A percentile compares a stretch with the other conserved stretches of the same genome.
Conservation (phyloP, 1,284 basidiomycete species). For the Marasmius sp. region DNA sequence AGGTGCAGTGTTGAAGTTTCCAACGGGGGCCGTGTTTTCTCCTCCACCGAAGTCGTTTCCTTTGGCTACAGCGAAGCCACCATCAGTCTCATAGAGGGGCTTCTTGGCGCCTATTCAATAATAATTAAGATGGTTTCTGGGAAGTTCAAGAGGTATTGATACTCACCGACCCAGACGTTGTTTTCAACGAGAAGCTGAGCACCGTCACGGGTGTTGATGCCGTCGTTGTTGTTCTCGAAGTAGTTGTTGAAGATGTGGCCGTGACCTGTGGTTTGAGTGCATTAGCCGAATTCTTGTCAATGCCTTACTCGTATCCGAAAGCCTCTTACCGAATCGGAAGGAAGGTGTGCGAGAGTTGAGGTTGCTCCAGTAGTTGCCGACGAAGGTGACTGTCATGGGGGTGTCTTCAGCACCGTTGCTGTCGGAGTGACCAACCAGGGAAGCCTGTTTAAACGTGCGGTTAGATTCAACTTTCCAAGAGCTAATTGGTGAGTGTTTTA, state of each 20-base stretch:
- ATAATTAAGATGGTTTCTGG: background rate
- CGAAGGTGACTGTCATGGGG: slow-evolving; percentile 33
- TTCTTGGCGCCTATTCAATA: slow-evolving; percentile 28
- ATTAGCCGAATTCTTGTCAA: slow-evolving; percentile 13
- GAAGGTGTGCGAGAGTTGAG: slow-evolving; percentile 41
- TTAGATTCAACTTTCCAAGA: background rate
- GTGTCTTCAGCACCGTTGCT: slow-evolving; percentile 36
- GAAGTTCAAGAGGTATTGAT: background rate
- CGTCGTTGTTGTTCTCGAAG: slow-evolving; percentile 39
- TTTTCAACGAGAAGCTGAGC: slow-evolving; percentile 48
- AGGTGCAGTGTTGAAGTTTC: slow-evolving; percentile 37
- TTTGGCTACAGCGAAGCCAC: slow-evolving; percentile 39
- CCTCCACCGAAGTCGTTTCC: slow-evolving; percentile 34
- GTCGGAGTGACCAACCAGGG: slow-evolving; percentile 44
- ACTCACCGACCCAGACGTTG: slow-evolving; percentile 40
- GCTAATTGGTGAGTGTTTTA: background rate
- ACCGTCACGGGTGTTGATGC: slow-evolving; percentile 50
- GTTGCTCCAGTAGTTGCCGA: slow-evolving; percentile 37
- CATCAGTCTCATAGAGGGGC: slow-evolving; percentile 42
- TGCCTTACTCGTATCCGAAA: background rate
- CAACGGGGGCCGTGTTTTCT: slow-evolving; percentile 33
- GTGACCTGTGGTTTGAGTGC: slow-evolving; percentile 28
- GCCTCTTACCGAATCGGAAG: slow-evolving; percentile 19
- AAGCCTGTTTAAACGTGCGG: slow-evolving; percentile 17
- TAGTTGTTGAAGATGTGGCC: slow-evolving; percentile 49